phyloP scores from a whole-genome alignment of 768 basidiomycete species.

The Hygrocybe punicea region DNA sequence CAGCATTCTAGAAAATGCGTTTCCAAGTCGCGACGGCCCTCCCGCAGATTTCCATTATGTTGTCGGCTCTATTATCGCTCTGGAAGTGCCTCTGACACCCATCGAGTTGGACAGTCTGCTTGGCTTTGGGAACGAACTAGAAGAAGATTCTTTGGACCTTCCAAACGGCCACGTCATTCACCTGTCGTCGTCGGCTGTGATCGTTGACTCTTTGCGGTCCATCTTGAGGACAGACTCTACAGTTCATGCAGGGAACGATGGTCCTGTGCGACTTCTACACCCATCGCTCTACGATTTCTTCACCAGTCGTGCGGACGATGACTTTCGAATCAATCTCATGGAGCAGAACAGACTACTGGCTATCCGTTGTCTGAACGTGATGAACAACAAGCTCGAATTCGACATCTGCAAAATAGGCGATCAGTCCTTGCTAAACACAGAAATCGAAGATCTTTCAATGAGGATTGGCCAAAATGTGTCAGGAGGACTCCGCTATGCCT shows the following conservation, averaged over 20 bases:
- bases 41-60: constrained; percentile 3
- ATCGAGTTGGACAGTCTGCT: constrained; percentile 1
- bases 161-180: background rate
- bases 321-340: background rate
- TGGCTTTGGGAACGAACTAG: background rate
- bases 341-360: background rate
- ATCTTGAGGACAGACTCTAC: background rate
- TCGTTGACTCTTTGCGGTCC: background rate
- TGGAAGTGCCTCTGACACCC: background rate
- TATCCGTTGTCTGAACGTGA: background rate
- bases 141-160: background rate
- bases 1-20: constrained; percentile 1
- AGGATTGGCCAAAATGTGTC: background rate
- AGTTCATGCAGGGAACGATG: background rate
- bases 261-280: constrained; percentile 29
- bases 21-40: background rate
- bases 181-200: background rate
- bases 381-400: constrained; percentile 5
- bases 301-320: constrained; percentile 11
- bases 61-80: constrained; percentile 4
- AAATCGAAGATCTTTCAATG: no score
- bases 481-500: no score
- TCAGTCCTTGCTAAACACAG: background rate
- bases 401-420: constrained; percentile 4
- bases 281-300: constrained; percentile 35